These are phyloP conservation scores for Chenopodium suecicum DNA, from an alignment of 148 eudicot species.

Conservation along the genomic window DNA sequence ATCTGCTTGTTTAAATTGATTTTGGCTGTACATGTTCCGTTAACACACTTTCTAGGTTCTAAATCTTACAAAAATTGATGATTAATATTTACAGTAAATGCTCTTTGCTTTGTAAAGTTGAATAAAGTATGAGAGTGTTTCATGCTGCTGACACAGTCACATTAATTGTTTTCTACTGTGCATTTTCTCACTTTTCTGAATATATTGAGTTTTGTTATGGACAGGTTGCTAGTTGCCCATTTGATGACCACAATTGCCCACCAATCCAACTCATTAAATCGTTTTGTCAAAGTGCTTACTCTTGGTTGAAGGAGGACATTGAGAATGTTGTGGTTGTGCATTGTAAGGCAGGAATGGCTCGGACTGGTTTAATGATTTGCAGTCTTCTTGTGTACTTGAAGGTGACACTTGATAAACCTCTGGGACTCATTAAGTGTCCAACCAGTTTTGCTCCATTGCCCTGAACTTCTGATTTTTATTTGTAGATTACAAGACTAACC, in stretches of 20 bases:
- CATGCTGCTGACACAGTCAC: neutral
- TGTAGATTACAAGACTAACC: constrained; percentile 1
- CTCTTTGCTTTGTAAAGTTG: neutral
- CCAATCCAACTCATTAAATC: constrained; percentile 79
- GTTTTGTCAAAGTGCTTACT: constrained; percentile 96
- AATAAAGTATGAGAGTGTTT: neutral
- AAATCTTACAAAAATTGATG: neutral
- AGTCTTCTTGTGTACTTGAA: constrained; percentile 91
- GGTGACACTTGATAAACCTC: constrained; percentile 40
- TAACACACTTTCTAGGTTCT: neutral
- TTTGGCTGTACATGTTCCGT: neutral
- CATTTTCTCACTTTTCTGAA: constrained; percentile 8
- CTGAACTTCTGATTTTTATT: constrained; percentile 6
- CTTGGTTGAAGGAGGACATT: constrained; percentile 99
- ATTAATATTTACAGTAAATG: neutral
- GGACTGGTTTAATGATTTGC: constrained; percentile 96
- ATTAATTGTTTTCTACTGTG: neutral
- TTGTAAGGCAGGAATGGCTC: constrained; percentile 99
- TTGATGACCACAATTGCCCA: constrained; percentile 99
- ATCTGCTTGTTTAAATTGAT: neutral
- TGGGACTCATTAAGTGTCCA: neutral
- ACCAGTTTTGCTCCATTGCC: neutral
- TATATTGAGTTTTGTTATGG: constrained; percentile 12
- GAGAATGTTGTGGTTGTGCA: constrained; percentile 99
- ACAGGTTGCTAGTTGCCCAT: constrained; percentile 96